Percentiles rank a stretch among this genome's conserved stretches.
phyloP scores from a whole-genome alignment of 805 yeast genomes.

The Soucietia sequanensis region DNA sequence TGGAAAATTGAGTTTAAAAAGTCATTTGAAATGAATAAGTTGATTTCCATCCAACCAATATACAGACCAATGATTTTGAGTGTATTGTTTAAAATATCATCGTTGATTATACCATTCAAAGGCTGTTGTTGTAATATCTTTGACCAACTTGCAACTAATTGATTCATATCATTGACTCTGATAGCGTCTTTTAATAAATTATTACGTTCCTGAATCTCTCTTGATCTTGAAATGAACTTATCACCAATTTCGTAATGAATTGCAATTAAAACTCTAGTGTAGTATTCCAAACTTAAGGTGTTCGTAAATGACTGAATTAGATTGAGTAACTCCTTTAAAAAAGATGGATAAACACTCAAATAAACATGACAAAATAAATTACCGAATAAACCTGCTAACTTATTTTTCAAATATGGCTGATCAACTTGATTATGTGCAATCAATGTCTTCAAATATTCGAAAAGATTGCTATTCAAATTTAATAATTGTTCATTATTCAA shows the following conservation, averaged over 20 bases:
- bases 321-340: slow-evolving; percentile 29
- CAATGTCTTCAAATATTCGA: slow-evolving; percentile 39
- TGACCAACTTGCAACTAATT: slow-evolving; percentile 67
- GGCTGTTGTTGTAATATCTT: slow-evolving; percentile 42
- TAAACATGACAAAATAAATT: slow-evolving; percentile 37
- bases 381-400: slow-evolving; percentile 33
- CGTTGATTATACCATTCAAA: slow-evolving; percentile 18
- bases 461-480: slow-evolving; percentile 46
- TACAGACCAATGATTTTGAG: slow-evolving; percentile 76
- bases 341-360: slow-evolving; percentile 28
- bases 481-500: slow-evolving; percentile 46
- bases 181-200: slow-evolving; percentile 77
- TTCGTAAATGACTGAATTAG: slow-evolving; percentile 16
- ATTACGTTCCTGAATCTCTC: slow-evolving; percentile 61
- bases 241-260: slow-evolving; percentile 94
- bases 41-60: slow-evolving; percentile 90
- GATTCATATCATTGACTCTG: slow-evolving; percentile 70
- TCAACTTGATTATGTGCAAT: slow-evolving; percentile 20
- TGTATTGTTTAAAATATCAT: slow-evolving; percentile 54
- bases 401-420: slow-evolving; percentile 34
- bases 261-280: slow-evolving; percentile 65
- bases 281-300: slow-evolving; percentile 60
- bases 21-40: slow-evolving; percentile 62
- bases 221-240: slow-evolving; percentile 72
- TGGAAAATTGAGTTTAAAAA: slow-evolving; percentile 58